Base-by-base conservation (phyloP, 2,329 filamentous ascomycete genomes). In the Fusarium sp. region DNA sequence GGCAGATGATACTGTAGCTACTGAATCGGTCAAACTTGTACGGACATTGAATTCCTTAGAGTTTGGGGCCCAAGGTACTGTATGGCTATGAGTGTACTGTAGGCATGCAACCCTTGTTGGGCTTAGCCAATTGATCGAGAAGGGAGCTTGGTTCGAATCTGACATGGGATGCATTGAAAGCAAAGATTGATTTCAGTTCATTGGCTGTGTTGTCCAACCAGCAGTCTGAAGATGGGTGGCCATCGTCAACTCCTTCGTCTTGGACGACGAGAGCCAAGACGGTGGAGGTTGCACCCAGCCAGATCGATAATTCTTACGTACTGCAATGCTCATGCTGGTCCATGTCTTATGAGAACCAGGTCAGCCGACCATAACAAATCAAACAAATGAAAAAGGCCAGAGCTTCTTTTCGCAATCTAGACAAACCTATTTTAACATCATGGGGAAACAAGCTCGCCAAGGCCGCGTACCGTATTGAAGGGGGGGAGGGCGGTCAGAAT, bases 41-140 rank as follows among this genome's bases (percentile, higher is more conserved):
- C 66, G 68, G 68, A 71, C 63, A 70, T 70, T 64, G 63, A 66
- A 70, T 71, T 70, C 63, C 68, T 67, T 70, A 61, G 32, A 40
- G 63, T 66, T 66, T 49, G 43, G 48, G 45, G 28, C 21, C 34
- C 28, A 30, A 30, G 28, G 28, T 51, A 51, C 16, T 46, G 51
- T 32, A 32, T 55, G 42, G 45, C 42, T 41, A 49, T 55, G 57
- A 42, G 59, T 46, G 49, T 59, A 55, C 50, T 34, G 53, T 54
- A 63, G 54, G 59, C 50, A 46, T 59, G 58, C 50, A 54, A 55
- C 43, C 63, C 55, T 49, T 40, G 41, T 59, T 68, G 30, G 47
- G 32, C 41, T 47, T 41, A 34, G 25, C 49, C 50, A 49, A 49
- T 37, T 57, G 20, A 23, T 25, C 41, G 27, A 37, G 23, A 48